phyloP scores from a whole-genome alignment of 108 stramenopile genomes.

The Nitzschia inconspicua region DNA sequence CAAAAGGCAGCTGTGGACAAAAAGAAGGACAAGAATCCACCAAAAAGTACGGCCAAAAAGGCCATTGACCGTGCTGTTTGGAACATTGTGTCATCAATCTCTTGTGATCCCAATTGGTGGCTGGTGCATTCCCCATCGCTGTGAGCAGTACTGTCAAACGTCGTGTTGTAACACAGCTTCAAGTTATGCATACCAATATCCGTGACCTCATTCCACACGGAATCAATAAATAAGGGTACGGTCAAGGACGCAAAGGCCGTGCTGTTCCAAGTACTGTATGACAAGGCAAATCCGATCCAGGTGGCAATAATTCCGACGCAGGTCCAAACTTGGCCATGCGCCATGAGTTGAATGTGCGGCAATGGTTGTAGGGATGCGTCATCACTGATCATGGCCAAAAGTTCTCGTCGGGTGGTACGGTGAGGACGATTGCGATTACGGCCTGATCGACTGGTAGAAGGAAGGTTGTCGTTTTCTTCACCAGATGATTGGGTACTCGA shows the following conservation, averaged over 20 bases:
- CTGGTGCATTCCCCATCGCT: slow-evolving; percentile 6
- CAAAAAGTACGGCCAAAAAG: slow-evolving; percentile 22
- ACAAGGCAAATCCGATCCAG: slow-evolving; percentile 15
- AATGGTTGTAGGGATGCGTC: not conserved
- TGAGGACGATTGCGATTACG: not conserved
- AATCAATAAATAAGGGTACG: slow-evolving; percentile 28
- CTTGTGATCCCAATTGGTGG: slow-evolving; percentile 12
- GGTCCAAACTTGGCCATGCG: slow-evolving; percentile 43
- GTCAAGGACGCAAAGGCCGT: slow-evolving; percentile 26
- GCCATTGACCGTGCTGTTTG: slow-evolving; percentile 20
- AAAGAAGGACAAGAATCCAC: slow-evolving; percentile 32
- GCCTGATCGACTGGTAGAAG: not conserved
- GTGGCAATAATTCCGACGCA: slow-evolving; percentile 12
- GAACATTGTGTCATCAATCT: slow-evolving; percentile 33
- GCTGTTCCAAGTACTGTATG: slow-evolving; percentile 11
- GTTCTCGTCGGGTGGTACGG: not conserved
- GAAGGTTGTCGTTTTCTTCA: not conserved
- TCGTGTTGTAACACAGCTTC: slow-evolving; percentile 37
- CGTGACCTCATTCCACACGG: slow-evolving; percentile 25
- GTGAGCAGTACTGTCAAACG: slow-evolving; percentile 2
- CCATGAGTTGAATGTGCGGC: slow-evolving; percentile 10
- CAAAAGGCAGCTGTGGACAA: slow-evolving; percentile 27
- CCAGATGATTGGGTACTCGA: not conserved
- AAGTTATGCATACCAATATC: slow-evolving; percentile 33
- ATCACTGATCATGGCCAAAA: not conserved